phyloP scores from a whole-genome alignment of 2,329 filamentous ascomycete genomes.

The Daldinia sp. region DNA sequence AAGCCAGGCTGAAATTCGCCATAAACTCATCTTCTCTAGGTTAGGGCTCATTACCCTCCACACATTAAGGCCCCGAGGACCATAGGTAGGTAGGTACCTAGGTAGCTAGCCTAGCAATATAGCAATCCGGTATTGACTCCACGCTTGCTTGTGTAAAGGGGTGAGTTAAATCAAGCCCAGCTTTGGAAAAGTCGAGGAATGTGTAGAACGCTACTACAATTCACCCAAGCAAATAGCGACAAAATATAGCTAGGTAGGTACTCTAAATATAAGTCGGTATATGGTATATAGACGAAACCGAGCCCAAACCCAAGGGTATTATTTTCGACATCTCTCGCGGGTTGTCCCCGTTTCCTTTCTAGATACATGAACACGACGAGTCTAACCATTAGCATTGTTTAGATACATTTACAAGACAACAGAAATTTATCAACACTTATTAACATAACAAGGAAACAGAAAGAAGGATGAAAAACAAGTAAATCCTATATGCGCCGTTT shows the following conservation, averaged over 20 bases:
- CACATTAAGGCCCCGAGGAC: too few species aligned
- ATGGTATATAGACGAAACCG: background rate
- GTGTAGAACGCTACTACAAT: too few species aligned
- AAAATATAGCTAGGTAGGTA: too few species aligned
- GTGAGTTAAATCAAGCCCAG: background rate
- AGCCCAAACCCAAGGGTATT: slow-evolving; percentile 1
- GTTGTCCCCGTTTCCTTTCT: background rate
- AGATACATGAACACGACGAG: background rate
- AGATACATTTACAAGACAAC: too few species aligned
- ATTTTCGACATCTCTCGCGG: background rate
- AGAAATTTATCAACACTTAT: background rate
- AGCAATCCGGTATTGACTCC: background rate
- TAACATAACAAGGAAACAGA: slow-evolving; percentile 5
- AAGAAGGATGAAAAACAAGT: background rate
- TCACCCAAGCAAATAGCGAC: background rate
- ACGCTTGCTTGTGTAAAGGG: background rate
- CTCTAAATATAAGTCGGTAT: background rate
- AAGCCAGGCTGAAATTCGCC: too few species aligned
- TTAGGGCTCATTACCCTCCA: too few species aligned
- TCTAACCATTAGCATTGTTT: slow-evolving; percentile 3
- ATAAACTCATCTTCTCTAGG: too few species aligned
- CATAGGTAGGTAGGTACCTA: too few species aligned
- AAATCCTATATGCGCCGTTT: slow-evolving; percentile 5
- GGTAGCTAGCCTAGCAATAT: too few species aligned
- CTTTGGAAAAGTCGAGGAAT: background rate